Base-by-base conservation (phyloP, 352 stramenopile species). In the Phytophthora pistaciae region DNA sequence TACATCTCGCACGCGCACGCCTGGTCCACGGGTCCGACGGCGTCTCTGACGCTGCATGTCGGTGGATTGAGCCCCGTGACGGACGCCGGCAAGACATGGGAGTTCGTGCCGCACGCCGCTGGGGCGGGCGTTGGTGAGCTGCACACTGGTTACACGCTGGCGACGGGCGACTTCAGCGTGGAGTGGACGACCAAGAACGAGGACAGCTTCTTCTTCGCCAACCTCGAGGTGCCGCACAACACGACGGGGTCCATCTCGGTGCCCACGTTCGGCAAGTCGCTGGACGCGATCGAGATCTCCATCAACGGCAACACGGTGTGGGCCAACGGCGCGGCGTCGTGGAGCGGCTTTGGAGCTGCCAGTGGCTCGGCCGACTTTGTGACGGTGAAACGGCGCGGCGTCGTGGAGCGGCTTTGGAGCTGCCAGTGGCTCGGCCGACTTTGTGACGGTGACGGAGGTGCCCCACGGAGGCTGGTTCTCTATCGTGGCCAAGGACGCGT, bases 1-100 rank as follows among this genome's bases (percentile, higher is more conserved):
- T 83, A 78, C 65, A 78, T 83, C 21, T 83, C 71, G 6, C 75
- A 82, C 38, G 72, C 60, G 1, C 75, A 83, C 44, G 63, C 72
- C 16, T 83, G 75, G 75, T 83, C 72, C 16, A 80, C 75, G 0
- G 72, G 75, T 54, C 75, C 75, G 20, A 74, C 73, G 11, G 64
- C 60, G 0, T 79, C 71, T 27, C 36, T 80, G 40, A 72, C 72
- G 11, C 21, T 80, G 3, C 60, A 67, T 4, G 27, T 79, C 6
- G 75, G 75, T 27, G 75, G 75, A 6, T 14, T 77, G 38, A 58
- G 29, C 27, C 64, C 72, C 9, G 23, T 80, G 18, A 69, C 27
- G 6, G 60, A 78, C 27, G 72, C 64, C 16, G 72, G 68, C 20
- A 78, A 72, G 53, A 67, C 64, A n/a, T 80, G 73, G 73, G 52